These are phyloP conservation scores for Kalaharituber pfeilii DNA, from an alignment of 2,329 filamentous ascomycete species.

Conservation along the genomic window DNA sequence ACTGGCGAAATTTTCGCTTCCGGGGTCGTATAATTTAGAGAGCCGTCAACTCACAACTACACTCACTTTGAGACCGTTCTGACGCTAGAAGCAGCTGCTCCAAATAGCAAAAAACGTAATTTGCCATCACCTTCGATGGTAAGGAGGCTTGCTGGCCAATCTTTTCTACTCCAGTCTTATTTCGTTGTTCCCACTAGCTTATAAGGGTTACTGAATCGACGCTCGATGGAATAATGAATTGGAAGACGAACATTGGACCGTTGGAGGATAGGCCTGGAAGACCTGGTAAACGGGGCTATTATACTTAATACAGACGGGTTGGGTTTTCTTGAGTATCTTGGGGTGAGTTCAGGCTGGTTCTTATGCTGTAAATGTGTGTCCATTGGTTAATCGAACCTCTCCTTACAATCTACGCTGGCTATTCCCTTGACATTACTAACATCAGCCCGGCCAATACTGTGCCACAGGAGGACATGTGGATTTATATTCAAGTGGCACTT, in stretches of 20 bases:
- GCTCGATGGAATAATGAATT: conserved; percentile 15
- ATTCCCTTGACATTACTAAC: conserved; percentile 33
- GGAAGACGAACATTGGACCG: conserved; percentile 37
- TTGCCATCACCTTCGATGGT: conserved; percentile 37
- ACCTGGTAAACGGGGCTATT: conserved; percentile 15
- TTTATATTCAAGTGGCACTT: conserved; percentile 42
- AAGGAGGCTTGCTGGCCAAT: conserved; percentile 26
- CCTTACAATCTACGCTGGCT: conserved; percentile 41
- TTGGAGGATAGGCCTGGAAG: conserved; percentile 28
- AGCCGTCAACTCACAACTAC: conserved; percentile 28
- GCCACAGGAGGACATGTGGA: conserved; percentile 35
- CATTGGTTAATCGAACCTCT: conserved; percentile 42
- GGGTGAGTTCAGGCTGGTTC: neutral
- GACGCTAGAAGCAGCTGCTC: conserved; percentile 31
- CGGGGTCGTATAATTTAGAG: conserved; percentile 21
- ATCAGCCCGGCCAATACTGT: conserved; percentile 31
- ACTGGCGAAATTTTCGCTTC: conserved; percentile 32
- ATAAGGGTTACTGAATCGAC: conserved; percentile 26
- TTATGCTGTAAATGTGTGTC: conserved; percentile 38
- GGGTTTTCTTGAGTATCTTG: conserved; percentile 41
- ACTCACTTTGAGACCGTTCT: conserved; percentile 36
- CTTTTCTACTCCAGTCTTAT: conserved; percentile 41
- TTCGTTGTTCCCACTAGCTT: conserved; percentile 43
- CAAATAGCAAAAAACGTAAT: conserved; percentile 41
- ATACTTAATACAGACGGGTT: conserved; percentile 28